These are phyloP conservation scores for Fomitopsis palustris DNA, from an alignment of 1,284 basidiomycete species.

Conservation along the genomic window DNA sequence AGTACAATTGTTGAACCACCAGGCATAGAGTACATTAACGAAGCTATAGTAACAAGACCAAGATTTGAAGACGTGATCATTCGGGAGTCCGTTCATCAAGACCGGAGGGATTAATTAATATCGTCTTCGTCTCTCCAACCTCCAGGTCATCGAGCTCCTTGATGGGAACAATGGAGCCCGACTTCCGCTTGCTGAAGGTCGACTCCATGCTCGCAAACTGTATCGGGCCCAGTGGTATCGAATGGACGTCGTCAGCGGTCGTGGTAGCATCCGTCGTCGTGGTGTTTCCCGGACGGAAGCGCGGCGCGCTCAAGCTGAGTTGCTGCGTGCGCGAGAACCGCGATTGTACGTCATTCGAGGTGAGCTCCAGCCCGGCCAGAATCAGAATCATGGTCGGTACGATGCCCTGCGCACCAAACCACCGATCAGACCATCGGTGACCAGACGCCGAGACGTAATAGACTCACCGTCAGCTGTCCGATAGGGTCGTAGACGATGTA, in stretches of 20 bases:
- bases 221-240: slow-evolving; percentile 5
- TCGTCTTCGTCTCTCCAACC: neutral
- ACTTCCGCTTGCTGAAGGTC: slow-evolving; percentile 4
- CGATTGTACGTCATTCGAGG: slow-evolving; percentile 10
- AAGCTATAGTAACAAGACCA: neutral
- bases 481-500: slow-evolving; percentile 41
- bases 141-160: neutral
- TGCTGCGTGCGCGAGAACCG: slow-evolving; percentile 7
- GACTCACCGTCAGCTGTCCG: slow-evolving; percentile 35
- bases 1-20: neutral
- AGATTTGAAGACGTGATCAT: neutral
- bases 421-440: neutral
- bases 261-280: neutral
- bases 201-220: slow-evolving; percentile 1
- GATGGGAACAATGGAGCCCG: neutral
- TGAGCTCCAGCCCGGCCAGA: slow-evolving; percentile 9
- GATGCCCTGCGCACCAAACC: slow-evolving; percentile 5
- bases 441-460: neutral
- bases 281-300: slow-evolving; percentile 3
- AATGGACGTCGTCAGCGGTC: neutral
- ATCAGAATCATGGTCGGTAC: slow-evolving; percentile 11
- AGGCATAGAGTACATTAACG: neutral
- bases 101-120: neutral
- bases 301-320: neutral
- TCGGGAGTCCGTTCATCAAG: neutral